Conservation (phyloP, 2,329 filamentous ascomycete genomes). For the Pseudogymnoascus sp. region DNA sequence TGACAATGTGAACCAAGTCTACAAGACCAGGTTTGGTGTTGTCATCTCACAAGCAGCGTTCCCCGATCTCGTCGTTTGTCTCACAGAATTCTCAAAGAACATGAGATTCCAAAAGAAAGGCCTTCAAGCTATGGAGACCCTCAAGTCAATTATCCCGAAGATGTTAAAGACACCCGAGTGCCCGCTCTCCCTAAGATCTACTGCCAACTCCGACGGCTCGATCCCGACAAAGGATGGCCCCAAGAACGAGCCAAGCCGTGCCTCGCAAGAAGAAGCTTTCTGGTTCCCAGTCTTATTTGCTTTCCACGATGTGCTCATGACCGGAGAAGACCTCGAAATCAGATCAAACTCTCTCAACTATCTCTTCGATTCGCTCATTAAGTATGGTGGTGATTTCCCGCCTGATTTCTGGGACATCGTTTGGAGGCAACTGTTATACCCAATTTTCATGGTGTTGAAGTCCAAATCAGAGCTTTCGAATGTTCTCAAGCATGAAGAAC, state of each 20-base stretch:
- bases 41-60: constrained; percentile 96
- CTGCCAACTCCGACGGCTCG: constrained; percentile 30
- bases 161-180: constrained; percentile 97
- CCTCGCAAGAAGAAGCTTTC: constrained; percentile 91
- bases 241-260: constrained; percentile 57
- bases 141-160: constrained; percentile 87
- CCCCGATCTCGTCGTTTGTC: constrained; percentile 87
- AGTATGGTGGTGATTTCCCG: constrained; percentile 85
- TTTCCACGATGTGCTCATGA: constrained; percentile 99
- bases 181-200: constrained; percentile 63
- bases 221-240: constrained; percentile 31
- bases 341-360: constrained; percentile 86
- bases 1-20: constrained; percentile 92
- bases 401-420: constrained; percentile 97
- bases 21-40: constrained; percentile 89
- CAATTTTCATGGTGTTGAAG: constrained; percentile 96
- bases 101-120: constrained; percentile 98
- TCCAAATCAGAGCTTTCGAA: constrained; percentile 96
- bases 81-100: constrained; percentile 99
- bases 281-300: constrained; percentile 98
- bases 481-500: constrained; percentile 87
- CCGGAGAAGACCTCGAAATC: constrained; percentile 94
- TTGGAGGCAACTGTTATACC: constrained; percentile 93
- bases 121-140: constrained; percentile 83
- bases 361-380: constrained; percentile 87